phyloP scores from a whole-genome alignment of 148 eudicot genomes.

The Camellia lanceoleosa region DNA sequence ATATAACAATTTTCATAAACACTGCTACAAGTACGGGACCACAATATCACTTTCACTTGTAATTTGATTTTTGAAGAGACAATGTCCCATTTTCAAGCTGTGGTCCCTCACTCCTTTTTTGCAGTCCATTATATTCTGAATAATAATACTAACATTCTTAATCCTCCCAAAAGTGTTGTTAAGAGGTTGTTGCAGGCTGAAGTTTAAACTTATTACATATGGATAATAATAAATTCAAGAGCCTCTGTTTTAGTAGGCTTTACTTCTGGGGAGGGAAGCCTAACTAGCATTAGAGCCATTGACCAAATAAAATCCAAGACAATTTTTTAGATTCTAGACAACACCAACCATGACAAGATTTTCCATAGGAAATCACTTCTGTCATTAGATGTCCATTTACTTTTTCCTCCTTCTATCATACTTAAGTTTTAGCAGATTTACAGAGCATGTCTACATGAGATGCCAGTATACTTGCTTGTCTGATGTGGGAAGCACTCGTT shows the following conservation, averaged over 20 bases:
- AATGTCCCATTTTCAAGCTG: slow-evolving; percentile 9
- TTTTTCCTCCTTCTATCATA: background rate
- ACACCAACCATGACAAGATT: background rate
- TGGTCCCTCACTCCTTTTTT: slow-evolving; percentile 2
- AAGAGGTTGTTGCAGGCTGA: background rate
- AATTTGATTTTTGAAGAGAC: background rate
- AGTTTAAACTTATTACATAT: background rate
- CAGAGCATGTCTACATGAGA: background rate
- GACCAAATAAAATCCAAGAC: background rate
- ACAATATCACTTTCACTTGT: slow-evolving; percentile 6
- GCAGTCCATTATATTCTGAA: background rate
- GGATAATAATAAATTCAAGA: background rate
- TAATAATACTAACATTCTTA: background rate
- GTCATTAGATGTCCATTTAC: background rate
- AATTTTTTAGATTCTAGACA: slow-evolving; percentile 3
- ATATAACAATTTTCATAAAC: background rate
- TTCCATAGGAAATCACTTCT: background rate
- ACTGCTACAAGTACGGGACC: background rate
- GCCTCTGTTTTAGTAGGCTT: background rate
- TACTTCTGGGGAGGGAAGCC: background rate
- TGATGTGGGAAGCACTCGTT: background rate
- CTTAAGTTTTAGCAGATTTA: background rate
- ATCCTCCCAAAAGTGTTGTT: background rate
- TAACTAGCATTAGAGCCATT: slow-evolving; percentile 5
- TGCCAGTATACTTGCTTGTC: background rate